phyloP scores from a whole-genome alignment of 78 protist species.

The Pelomyxa schiedti region DNA sequence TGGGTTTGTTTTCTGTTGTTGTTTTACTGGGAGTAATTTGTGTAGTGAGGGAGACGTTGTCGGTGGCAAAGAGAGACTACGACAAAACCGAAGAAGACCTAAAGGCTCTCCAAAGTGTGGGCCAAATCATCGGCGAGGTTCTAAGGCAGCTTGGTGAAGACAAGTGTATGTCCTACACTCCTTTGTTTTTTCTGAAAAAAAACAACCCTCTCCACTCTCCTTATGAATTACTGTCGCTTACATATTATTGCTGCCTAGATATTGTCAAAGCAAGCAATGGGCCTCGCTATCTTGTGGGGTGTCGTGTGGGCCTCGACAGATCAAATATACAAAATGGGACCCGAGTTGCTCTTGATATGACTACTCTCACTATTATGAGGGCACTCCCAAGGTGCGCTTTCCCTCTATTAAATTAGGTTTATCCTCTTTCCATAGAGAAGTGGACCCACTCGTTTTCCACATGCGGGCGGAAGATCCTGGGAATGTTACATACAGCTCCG shows the following conservation, averaged over 20 bases:
- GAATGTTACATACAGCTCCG: conserved; percentile 49
- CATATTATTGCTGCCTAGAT: conserved; percentile 25
- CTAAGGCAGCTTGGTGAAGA: conserved; percentile 92
- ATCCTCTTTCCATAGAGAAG: no score
- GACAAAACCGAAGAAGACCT: conserved; percentile 91
- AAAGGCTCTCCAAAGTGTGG: conserved; percentile 94
- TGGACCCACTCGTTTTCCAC: conserved; percentile 97
- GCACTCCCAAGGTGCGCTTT: no score
- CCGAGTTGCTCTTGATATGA: conserved; percentile 98
- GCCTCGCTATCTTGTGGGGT: conserved; percentile 97
- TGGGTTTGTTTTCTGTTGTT: neutral
- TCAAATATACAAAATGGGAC: conserved; percentile 76
- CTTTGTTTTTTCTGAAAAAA: neutral
- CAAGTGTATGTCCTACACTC: conserved; percentile 42
- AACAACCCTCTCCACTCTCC: neutral
- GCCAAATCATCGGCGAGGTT: conserved; percentile 98
- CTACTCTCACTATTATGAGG: conserved; percentile 98
- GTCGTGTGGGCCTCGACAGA: conserved; percentile 65
- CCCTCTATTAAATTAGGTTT: conserved; percentile 3
- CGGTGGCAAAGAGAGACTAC: conserved; percentile 44
- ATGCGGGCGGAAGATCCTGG: conserved; percentile 92
- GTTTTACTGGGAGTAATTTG: neutral
- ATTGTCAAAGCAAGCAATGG: conserved; percentile 97
- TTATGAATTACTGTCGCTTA: neutral
- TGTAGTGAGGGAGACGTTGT: conserved; percentile 21